Evolutionary conservation across 257 asterid species (phyloP).

Genomic region (Craterostigma plantagineum): DNA sequence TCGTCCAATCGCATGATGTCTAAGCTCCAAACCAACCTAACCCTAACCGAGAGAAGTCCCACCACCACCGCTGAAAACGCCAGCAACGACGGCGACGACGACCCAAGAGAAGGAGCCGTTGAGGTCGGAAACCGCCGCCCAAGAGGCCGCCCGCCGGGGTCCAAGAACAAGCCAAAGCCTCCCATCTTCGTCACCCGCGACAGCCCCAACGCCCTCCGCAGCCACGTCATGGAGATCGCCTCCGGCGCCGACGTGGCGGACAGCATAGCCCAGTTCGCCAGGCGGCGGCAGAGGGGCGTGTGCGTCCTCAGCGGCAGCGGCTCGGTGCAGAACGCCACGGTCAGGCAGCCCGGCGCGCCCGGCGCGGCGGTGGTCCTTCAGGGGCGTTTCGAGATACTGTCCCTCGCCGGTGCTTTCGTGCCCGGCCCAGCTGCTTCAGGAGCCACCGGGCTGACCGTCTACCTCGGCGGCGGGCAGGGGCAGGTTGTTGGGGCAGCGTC

Average conservation of each 20-base stretch:
- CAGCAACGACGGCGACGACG: too few species aligned
- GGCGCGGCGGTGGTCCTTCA: not conserved
- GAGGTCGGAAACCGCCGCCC: slow-evolving; percentile 2
- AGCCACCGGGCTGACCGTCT: not conserved
- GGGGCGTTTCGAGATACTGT: not conserved
- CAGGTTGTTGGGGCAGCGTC: slow-evolving; percentile 1
- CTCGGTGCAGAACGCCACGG: not conserved
- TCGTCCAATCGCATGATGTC: too few species aligned
- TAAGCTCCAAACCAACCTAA: too few species aligned
- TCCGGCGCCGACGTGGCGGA: not conserved
- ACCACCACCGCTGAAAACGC: too few species aligned
- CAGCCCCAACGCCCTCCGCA: not conserved
- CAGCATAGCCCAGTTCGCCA: slow-evolving; percentile 1
- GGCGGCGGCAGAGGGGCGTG: slow-evolving; percentile 2
- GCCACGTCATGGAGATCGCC: not conserved
- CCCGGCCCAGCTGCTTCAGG: not conserved
- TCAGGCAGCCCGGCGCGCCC: not conserved
- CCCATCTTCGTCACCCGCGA: not conserved
- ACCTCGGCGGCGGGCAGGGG: not conserved
- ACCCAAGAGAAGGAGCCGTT: not conserved
- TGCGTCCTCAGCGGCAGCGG: slow-evolving; percentile 1
- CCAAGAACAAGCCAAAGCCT: too few species aligned
- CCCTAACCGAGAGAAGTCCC: too few species aligned
- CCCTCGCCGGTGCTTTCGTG: not conserved
- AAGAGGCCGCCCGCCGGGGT: not conserved